These are phyloP conservation scores for Boletus tylopilopsis DNA, from an alignment of 768 basidiomycete genomes.

Conservation along the genomic window DNA sequence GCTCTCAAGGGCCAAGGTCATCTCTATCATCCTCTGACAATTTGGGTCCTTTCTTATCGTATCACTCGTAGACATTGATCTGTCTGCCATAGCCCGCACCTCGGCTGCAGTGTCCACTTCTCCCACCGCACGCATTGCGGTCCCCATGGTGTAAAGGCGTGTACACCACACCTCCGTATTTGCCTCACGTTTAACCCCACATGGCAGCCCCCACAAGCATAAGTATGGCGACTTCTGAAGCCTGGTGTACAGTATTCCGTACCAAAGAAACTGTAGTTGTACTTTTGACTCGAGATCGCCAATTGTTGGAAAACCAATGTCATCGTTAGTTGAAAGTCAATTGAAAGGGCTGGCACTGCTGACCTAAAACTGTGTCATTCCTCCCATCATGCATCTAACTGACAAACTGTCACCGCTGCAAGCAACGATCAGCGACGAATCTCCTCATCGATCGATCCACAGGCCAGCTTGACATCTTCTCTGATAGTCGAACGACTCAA, in stretches of 20 bases:
- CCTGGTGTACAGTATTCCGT: constrained; percentile 5
- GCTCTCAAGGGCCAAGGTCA: constrained; percentile 61
- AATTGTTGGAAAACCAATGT: too few relatives aligned
- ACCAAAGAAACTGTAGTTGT: constrained; percentile 19
- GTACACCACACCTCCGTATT: not conserved
- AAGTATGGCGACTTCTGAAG: not conserved
- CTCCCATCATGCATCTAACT: too few relatives aligned
- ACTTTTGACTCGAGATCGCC: not conserved
- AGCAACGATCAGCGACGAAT: too few relatives aligned
- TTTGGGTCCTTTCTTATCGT: constrained; percentile 2
- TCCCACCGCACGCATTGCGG: constrained; percentile 29
- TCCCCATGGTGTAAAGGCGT: constrained; percentile 20
- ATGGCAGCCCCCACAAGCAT: not conserved
- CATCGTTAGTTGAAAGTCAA: not conserved
- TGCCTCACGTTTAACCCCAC: not conserved
- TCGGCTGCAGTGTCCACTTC: constrained; percentile 66
- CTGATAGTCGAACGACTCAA: too few relatives aligned
- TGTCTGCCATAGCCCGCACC: constrained; percentile 79
- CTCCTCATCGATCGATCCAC: too few relatives aligned
- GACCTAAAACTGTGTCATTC: too few relatives aligned
- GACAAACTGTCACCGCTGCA: too few relatives aligned
- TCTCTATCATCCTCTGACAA: not conserved
- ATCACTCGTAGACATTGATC: constrained; percentile 42
- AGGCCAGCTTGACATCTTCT: too few relatives aligned
- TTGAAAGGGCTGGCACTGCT: too few relatives aligned